Evolutionary conservation across 192 early-diverging fungal genomes (phyloP).

Genomic region (Entomortierella parvispora): DNA sequence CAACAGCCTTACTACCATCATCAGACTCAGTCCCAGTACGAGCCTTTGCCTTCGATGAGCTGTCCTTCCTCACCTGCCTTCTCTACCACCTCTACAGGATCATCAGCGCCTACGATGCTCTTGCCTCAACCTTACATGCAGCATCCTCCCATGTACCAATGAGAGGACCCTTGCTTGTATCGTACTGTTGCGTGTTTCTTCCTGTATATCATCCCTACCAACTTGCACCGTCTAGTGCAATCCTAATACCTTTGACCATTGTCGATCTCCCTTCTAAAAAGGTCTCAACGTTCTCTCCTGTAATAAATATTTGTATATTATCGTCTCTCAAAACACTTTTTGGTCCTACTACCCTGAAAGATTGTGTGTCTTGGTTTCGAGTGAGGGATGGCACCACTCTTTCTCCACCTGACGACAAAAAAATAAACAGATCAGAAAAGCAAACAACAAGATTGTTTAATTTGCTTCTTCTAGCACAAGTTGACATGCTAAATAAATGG

Average conservation of each 20-base stretch:
- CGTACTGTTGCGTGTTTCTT: conserved; percentile 3
- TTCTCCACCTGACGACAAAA: too few species aligned
- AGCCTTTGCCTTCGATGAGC: conserved; percentile 15
- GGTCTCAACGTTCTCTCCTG: too few species aligned
- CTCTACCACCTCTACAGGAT: neutral
- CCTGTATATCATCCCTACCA: conserved; percentile 5
- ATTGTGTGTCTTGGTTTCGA: neutral
- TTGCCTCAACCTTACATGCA: conserved; percentile 44
- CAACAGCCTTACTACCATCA: conserved; percentile 3
- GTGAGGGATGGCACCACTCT: neutral
- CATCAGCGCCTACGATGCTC: conserved; percentile 8
- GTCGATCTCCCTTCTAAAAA: too few species aligned
- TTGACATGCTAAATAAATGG: neutral
- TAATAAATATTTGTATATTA: conserved; percentile 10
- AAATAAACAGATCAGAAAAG: too few species aligned
- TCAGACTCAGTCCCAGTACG: conserved; percentile 14
- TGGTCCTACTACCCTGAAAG: neutral
- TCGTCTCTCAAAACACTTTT: conserved; percentile 4
- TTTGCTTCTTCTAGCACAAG: too few species aligned
- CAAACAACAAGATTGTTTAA: too few species aligned
- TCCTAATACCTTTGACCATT: too few species aligned
- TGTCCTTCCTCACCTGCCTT: conserved; percentile 10
- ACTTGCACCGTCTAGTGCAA: neutral
- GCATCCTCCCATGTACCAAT: conserved; percentile 13
- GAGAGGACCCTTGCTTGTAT: too few species aligned